Conservation (phyloP, 345 rosid species). For the Eucalyptus guilfoylei region DNA sequence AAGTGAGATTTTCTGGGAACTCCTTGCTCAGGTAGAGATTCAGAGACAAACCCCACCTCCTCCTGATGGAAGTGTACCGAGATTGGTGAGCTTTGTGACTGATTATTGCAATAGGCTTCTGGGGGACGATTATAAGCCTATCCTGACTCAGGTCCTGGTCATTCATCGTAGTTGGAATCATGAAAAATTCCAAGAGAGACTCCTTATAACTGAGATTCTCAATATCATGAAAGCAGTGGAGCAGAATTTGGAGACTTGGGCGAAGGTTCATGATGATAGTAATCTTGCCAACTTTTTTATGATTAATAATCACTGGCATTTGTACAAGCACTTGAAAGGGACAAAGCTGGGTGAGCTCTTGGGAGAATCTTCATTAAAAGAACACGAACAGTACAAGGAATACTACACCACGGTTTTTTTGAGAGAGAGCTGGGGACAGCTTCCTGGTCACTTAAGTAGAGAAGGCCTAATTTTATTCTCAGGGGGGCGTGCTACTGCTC, state of each 20-base stretch:
- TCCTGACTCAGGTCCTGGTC: constrained; percentile 65
- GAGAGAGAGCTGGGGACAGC: constrained; percentile 89
- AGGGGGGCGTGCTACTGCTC: constrained; percentile 98
- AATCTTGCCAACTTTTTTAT: constrained; percentile 59
- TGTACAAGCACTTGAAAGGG: constrained; percentile 78
- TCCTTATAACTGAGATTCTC: constrained; percentile 56
- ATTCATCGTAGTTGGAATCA: constrained; percentile 95
- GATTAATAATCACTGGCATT: constrained; percentile 90
- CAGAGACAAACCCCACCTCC: constrained; percentile 84
- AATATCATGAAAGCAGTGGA: constrained; percentile 63
- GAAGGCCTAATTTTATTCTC: constrained; percentile 96
- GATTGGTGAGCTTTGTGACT: constrained; percentile 67
- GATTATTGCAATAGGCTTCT: constrained; percentile 82
- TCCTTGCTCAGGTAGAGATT: constrained; percentile 77
- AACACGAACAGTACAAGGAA: constrained; percentile 81
- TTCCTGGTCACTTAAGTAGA: constrained; percentile 79
- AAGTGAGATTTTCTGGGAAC: constrained; percentile 95
- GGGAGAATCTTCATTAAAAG: constrained; percentile 79
- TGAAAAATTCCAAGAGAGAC: constrained; percentile 80
- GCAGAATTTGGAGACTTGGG: constrained; percentile 70
- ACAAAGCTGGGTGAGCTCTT: constrained; percentile 68
- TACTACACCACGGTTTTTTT: constrained; percentile 50
- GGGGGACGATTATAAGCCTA: constrained; percentile 75
- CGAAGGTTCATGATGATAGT: constrained; percentile 58
- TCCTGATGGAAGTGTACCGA: constrained; percentile 70